These are phyloP conservation scores for Monotropa hypopitys DNA, from an alignment of 179 eudicot species.

Conservation along the genomic window DNA sequence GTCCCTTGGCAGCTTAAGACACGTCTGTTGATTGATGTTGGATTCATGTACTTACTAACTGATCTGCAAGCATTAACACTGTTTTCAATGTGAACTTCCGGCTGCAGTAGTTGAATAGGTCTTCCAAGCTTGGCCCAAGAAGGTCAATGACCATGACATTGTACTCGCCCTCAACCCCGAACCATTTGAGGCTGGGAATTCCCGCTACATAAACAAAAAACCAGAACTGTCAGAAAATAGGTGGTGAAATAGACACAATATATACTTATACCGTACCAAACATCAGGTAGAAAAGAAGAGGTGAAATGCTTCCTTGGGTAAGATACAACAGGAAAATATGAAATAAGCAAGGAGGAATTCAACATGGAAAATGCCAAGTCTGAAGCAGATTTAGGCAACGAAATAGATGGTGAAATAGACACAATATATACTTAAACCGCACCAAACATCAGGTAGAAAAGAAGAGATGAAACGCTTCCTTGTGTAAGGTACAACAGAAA, in stretches of 20 bases:
- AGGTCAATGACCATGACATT: conserved; percentile 96
- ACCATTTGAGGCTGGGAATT: conserved; percentile 76
- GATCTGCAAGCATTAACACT: conserved; percentile 96
- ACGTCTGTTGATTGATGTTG: not conserved
- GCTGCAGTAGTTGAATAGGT: conserved; percentile 83
- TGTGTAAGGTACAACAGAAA: not conserved
- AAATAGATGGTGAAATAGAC: not conserved
- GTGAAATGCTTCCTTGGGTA: not conserved
- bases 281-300: not conserved
- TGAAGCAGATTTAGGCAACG: not conserved
- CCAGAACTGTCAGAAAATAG: not conserved
- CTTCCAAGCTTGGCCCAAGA: conserved; percentile 93
- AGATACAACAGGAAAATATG: not conserved
- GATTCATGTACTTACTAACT: conserved; percentile 43
- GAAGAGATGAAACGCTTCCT: not conserved
- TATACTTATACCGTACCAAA: not conserved
- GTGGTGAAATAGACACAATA: not conserved
- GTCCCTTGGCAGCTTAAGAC: conserved; percentile 1
- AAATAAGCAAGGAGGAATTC: not conserved
- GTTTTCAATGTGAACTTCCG: conserved; percentile 75
- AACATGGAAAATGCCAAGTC: not conserved
- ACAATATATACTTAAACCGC: not conserved
- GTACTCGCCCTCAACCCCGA: conserved; percentile 82
- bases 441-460: not conserved
- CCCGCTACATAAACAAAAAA: conserved; percentile 47